A percentile compares a stretch with the other conserved stretches of the same genome.
phyloP scores from a whole-genome alignment of 139 green algal species.

The Nannochloris sp. region DNA sequence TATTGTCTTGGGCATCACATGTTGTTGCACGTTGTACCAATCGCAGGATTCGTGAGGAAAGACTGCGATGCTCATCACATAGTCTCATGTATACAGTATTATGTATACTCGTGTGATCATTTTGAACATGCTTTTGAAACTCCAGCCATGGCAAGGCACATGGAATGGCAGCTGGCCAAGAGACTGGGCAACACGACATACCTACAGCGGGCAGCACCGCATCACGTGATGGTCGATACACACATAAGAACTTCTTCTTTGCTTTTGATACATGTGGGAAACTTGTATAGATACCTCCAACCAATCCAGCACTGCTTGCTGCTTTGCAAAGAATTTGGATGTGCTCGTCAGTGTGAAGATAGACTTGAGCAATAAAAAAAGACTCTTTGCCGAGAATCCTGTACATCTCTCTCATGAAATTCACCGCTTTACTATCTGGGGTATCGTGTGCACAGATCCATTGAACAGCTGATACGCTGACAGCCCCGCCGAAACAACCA shows the following conservation, averaged over 20 bases:
- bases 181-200: no score
- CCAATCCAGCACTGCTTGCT: conserved; percentile 13
- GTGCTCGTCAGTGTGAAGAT: conserved; percentile 22
- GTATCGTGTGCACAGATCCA: conserved; percentile 27
- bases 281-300: conserved; percentile 19
- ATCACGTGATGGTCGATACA: not conserved
- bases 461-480: conserved; percentile 43
- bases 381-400: not conserved
- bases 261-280: conserved; percentile 24
- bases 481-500: conserved; percentile 65
- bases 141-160: no score
- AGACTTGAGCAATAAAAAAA: conserved; percentile 25
- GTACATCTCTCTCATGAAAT: conserved; percentile 10
- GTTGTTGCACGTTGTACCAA: no score
- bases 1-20: no score
- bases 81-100: no score
- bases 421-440: not conserved
- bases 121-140: no score
- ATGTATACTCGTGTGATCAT: no score
- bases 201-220: no score
- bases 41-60: no score
- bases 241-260: conserved; percentile 32
- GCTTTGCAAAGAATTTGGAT: conserved; percentile 9
- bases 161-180: no score
- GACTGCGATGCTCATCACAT: no score